A percentile compares a stretch with the other conserved stretches of the same genome.
Evolutionary conservation across 805 yeast genomes (phyloP).

Genomic region (Nakazawaea wickerhamii): DNA sequence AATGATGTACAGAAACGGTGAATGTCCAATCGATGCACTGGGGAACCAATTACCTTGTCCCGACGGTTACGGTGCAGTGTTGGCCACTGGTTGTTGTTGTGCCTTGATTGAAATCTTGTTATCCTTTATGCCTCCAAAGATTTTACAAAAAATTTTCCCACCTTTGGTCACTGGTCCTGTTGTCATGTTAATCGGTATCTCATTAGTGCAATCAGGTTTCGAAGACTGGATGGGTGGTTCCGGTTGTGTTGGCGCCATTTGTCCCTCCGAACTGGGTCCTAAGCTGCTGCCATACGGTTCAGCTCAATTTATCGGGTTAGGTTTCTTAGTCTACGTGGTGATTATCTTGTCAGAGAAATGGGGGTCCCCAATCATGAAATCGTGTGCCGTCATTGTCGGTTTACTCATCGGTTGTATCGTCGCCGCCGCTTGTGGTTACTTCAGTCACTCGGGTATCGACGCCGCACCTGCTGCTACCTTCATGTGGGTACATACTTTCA

Average conservation of each 20-base stretch:
- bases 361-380: conserved; percentile 93
- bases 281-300: conserved; percentile 67
- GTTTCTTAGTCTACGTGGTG: conserved; percentile 72
- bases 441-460: conserved; percentile 49
- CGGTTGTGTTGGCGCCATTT: conserved; percentile 41
- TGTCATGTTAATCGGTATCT: conserved; percentile 70
- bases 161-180: conserved; percentile 93
- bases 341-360: conserved; percentile 76
- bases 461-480: conserved; percentile 80
- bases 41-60: conserved; percentile 78
- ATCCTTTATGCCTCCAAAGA: conserved; percentile 72
- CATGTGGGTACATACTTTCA: conserved; percentile 84
- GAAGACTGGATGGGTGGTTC: conserved; percentile 87
- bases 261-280: conserved; percentile 48
- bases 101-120: conserved; percentile 66
- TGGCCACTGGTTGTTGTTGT: conserved; percentile 77
- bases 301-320: conserved; percentile 81
- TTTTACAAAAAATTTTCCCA: conserved; percentile 73
- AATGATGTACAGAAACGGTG: conserved; percentile 69
- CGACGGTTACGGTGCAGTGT: conserved; percentile 82
- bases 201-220: conserved; percentile 67
- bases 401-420: conserved; percentile 84
- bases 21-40: conserved; percentile 55
- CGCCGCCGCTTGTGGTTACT: conserved; percentile 87
- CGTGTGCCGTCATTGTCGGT: conserved; percentile 88